phyloP scores from a whole-genome alignment of 805 yeast genomes.

The Metschnikowia proteae region DNA sequence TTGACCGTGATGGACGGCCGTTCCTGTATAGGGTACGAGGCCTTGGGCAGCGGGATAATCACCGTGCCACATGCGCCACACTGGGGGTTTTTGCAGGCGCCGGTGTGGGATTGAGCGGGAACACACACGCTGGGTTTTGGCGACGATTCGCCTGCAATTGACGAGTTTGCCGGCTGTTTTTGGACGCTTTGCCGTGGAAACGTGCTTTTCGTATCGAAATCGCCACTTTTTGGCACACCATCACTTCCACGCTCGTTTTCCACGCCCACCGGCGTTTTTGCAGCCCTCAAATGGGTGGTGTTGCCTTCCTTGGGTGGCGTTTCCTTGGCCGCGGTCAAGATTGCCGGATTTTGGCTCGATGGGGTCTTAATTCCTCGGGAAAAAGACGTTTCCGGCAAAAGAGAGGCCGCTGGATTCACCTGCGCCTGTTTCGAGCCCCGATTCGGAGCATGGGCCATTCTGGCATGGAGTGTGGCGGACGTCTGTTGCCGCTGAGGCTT shows the following conservation, averaged over 20 bases:
- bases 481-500: slow-evolving; percentile 14
- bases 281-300: too few species aligned
- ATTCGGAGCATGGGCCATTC: not conserved
- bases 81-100: slow-evolving; percentile 39
- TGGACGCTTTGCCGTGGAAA: not conserved
- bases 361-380: not conserved
- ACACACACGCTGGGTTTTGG: slow-evolving; percentile 22
- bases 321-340: too few species aligned
- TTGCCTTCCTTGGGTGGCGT: too few species aligned
- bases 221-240: too few species aligned
- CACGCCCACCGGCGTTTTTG: too few species aligned
- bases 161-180: not conserved
- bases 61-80: slow-evolving; percentile 68
- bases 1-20: slow-evolving; percentile 65
- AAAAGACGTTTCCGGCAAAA: not conserved
- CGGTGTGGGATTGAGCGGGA: slow-evolving; percentile 42
- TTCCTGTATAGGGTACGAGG: slow-evolving; percentile 60
- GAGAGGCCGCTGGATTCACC: not conserved
- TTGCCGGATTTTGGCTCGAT: not conserved
- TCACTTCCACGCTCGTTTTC: too few species aligned
- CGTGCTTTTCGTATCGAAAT: not conserved
- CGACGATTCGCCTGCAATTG: not conserved
- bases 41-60: slow-evolving; percentile 73
- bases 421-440: not conserved
- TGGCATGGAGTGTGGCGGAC: slow-evolving; percentile 10